Evolutionary conservation across 192 early-diverging fungal genomes (phyloP), one percentile per base, ranked within the genome.

Genomic region (Coemansia sp.): DNA sequence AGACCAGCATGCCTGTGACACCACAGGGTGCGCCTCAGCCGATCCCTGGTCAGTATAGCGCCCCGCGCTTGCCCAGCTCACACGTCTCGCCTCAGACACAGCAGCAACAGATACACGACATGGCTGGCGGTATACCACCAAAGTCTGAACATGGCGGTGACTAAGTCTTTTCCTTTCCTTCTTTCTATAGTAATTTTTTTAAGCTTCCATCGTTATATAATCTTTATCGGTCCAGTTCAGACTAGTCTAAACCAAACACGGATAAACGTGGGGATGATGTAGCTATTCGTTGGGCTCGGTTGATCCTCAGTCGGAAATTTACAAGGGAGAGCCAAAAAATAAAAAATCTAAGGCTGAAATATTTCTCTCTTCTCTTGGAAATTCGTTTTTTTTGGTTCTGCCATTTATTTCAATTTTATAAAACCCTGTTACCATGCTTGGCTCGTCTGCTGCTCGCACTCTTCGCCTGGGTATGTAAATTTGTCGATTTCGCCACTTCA

Each of bases 381-480:
- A 28, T 28, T 28, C 26, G 2, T 30, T 26, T 57, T 26, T 57
- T 19, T 23, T 53, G 33, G 28, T 30, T 42, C 32, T 33, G 23
- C 43, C 50, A 62, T 44, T 46, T 44, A 53, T 44, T 46, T 44
- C 59, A 47, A 72, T 40, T 40, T 33, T 63, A 33, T 35, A 49
- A 42, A 23, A 2, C 23, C 62, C 66, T 62, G 67, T 52, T 55
- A 37, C n/a, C 19, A 80, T 80, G 78, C 70, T 80, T 46, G 78
- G 66, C 39, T 80, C 76, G 38, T 38, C 74, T 62, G 63, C 67
- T 72, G 78, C 78, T 63, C 73, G 78, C 64, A 46, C 78, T 49
- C 73, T 80, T 57, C 72, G 78, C 66, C 40, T 50, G 35, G 73
- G 78, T 80, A 80, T 69, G 78, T 66, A 19, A 42, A 46, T 49